Conservation (phyloP, 2,329 filamentous ascomycete genomes). For the Orbilia oligospora region DNA sequence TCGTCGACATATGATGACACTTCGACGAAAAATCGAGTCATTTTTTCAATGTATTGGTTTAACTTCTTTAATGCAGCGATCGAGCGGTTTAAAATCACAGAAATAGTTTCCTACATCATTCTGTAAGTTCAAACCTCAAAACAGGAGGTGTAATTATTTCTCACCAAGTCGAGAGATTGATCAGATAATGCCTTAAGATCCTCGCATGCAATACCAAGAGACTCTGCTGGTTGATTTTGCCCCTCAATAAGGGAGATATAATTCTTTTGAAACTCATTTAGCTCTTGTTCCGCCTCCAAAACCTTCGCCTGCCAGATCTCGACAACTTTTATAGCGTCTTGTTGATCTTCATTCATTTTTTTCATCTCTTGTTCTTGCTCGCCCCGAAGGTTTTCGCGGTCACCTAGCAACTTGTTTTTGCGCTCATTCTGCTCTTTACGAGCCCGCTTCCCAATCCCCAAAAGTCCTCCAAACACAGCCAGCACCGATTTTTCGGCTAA, state of each 20-base stretch:
- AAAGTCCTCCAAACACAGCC: neutral
- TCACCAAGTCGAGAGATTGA: neutral
- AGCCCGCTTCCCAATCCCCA: neutral
- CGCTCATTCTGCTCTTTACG: neutral
- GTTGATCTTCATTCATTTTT: neutral
- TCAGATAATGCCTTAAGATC: constrained; percentile 1
- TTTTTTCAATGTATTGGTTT: constrained; percentile 5
- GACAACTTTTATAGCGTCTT: neutral
- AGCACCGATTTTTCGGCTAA: neutral
- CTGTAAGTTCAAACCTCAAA: neutral
- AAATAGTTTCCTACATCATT: neutral
- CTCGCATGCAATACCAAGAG: neutral
- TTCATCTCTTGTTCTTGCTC: constrained; percentile 1
- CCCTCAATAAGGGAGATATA: neutral
- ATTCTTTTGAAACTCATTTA: neutral
- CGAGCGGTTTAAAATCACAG: neutral
- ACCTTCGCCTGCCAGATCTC: neutral
- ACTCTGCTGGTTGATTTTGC: neutral
- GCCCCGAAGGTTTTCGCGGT: neutral
- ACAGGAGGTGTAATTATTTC: neutral
- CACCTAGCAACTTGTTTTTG: neutral
- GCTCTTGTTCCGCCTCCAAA: neutral
- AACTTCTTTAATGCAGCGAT: neutral
- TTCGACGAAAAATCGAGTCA: neutral
- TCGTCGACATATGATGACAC: neutral